Conservation (phyloP, 139 green algal genomes). For the Eudorina sp. region DNA sequence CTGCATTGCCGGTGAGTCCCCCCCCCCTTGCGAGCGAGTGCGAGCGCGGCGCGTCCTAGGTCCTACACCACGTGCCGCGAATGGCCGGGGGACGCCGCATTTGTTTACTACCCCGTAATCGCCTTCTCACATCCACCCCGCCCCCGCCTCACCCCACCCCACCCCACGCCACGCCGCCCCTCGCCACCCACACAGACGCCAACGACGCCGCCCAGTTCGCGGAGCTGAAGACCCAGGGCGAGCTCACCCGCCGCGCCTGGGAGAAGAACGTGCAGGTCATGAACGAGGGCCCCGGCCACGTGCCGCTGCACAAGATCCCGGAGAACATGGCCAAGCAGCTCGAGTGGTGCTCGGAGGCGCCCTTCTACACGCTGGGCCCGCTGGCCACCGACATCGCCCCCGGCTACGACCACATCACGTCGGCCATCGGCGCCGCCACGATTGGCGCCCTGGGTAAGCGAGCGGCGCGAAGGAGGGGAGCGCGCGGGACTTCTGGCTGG, state of each 20-base stretch:
- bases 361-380: conserved; percentile 98
- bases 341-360: conserved; percentile 93
- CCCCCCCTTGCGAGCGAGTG: too few relatives aligned
- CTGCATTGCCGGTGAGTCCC: conserved; percentile 80
- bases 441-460: conserved; percentile 88
- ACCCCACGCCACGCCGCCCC: too few relatives aligned
- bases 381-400: conserved; percentile 96
- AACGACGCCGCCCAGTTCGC: conserved; percentile 97
- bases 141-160: not conserved
- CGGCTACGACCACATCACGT: conserved; percentile 98
- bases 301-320: conserved; percentile 97
- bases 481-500: too few relatives aligned
- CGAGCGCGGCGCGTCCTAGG: too few relatives aligned
- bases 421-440: conserved; percentile 94
- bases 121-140: not conserved
- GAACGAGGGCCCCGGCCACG: conserved; percentile 97
- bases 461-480: too few relatives aligned
- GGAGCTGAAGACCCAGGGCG: conserved; percentile 95
- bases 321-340: conserved; percentile 94
- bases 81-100: too few relatives aligned
- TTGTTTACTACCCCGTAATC: too few relatives aligned
- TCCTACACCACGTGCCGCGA: too few relatives aligned
- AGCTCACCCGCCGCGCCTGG: conserved; percentile 95
- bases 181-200: conserved; percentile 87
- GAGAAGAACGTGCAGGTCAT: conserved; percentile 97